phyloP scores from a whole-genome alignment of 768 basidiomycete genomes.

The Russula sp. region DNA sequence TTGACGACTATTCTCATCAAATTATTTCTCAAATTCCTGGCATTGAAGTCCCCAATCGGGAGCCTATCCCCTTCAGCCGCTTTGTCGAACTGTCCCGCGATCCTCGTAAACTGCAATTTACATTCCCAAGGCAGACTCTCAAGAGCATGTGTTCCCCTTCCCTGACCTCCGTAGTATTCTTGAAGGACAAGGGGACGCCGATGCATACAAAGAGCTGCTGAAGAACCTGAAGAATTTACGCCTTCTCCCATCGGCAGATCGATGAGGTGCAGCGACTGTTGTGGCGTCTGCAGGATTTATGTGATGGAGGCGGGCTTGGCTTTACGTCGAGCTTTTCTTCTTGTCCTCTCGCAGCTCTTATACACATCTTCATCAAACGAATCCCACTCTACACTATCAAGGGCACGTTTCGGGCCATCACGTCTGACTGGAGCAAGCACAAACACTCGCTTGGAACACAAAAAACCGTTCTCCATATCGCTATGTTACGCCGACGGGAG shows the following conservation, averaged over 20 bases:
- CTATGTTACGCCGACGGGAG: background rate
- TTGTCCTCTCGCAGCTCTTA: background rate
- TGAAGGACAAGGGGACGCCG: background rate
- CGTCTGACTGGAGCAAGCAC: background rate
- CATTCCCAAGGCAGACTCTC: background rate
- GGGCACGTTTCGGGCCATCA: background rate
- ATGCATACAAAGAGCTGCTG: background rate
- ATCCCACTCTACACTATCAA: background rate
- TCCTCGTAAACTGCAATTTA: background rate
- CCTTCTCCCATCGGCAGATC: background rate
- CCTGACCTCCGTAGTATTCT: background rate
- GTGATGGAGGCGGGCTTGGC: conserved; percentile 6
- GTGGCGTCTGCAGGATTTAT: background rate
- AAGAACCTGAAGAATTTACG: background rate
- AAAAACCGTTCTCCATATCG: background rate
- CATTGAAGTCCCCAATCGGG: background rate
- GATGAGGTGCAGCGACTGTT: background rate
- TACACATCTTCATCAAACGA: background rate
- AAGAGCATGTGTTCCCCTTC: background rate
- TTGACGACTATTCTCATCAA: background rate
- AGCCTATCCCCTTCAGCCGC: background rate
- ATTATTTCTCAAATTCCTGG: background rate
- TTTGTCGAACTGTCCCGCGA: background rate
- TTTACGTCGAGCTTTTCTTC: conserved; percentile 14
- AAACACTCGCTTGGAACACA: conserved; percentile 11